Conservation (phyloP, 768 basidiomycete species). For the Tephrocybe sp. region DNA sequence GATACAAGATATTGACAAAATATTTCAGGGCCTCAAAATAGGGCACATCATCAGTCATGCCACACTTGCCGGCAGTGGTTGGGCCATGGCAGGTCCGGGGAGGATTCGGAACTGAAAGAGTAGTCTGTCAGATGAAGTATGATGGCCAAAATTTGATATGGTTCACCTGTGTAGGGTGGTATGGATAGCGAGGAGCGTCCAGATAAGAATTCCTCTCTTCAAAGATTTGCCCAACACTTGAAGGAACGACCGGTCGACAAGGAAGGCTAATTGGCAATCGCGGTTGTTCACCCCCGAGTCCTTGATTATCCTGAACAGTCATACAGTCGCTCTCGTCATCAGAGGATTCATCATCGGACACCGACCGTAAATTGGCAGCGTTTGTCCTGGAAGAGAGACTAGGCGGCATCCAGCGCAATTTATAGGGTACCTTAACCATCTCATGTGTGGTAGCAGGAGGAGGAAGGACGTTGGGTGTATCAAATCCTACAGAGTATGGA, state of each 20-base stretch:
- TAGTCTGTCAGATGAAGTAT: no score
- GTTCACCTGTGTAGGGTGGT: constrained; percentile 30
- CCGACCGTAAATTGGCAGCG: constrained; percentile 19
- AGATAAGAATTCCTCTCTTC: constrained; percentile 33
- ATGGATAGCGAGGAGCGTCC: constrained; percentile 25
- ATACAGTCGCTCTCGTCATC: constrained; percentile 18
- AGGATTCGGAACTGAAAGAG: constrained; percentile 14
- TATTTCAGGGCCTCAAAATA: no score
- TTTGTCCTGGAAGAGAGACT: constrained; percentile 31
- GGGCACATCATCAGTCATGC: not conserved
- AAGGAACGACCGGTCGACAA: constrained; percentile 23
- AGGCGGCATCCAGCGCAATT: constrained; percentile 42
- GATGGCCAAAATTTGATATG: not conserved
- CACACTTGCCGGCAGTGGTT: not conserved
- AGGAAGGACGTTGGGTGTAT: constrained; percentile 32
- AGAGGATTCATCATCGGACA: constrained; percentile 25
- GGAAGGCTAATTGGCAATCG: constrained; percentile 25
- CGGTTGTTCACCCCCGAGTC: constrained; percentile 15
- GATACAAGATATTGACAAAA: no score
- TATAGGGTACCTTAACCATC: constrained; percentile 21
- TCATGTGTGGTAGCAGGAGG: constrained; percentile 12
- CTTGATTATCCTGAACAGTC: constrained; percentile 7
- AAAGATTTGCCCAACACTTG: constrained; percentile 15
- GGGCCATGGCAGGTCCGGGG: constrained; percentile 12
- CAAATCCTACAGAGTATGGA: constrained; percentile 38